These are phyloP conservation scores for Paramyrothecium roridum DNA, from an alignment of 2,329 filamentous ascomycete species.

Conservation along the genomic window DNA sequence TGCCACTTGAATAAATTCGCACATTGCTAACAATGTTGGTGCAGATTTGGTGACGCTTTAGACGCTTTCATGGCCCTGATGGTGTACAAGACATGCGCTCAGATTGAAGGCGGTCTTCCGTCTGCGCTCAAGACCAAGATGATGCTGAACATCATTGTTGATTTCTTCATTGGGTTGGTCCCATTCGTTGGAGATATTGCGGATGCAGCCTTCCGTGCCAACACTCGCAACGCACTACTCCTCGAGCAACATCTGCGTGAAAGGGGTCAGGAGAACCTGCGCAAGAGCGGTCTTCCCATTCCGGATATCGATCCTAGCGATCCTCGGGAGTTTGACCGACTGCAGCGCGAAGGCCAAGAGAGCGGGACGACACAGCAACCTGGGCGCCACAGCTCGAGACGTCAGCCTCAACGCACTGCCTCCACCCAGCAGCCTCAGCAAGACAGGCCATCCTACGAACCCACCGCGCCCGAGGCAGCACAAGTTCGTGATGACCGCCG, in stretches of 20 bases:
- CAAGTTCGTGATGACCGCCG: slow-evolving; percentile 16
- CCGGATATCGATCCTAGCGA: slow-evolving; percentile 50
- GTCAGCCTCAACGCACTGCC: slow-evolving; percentile 19
- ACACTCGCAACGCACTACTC: slow-evolving; percentile 71
- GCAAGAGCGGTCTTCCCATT: slow-evolving; percentile 40
- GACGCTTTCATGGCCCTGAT: slow-evolving; percentile 73
- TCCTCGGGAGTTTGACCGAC: slow-evolving; percentile 47
- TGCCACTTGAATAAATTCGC: not conserved
- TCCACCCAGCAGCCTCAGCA: slow-evolving; percentile 14
- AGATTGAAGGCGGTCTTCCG: slow-evolving; percentile 75
- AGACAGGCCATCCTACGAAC: slow-evolving; percentile 10
- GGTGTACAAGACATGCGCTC: slow-evolving; percentile 69
- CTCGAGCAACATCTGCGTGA: slow-evolving; percentile 66
- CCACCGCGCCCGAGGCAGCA: slow-evolving; percentile 22
- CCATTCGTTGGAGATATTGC: slow-evolving; percentile 74
- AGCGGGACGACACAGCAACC: slow-evolving; percentile 17
- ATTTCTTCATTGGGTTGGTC: slow-evolving; percentile 71
- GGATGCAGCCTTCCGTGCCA: slow-evolving; percentile 71
- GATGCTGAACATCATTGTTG: slow-evolving; percentile 74
- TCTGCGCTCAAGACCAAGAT: slow-evolving; percentile 61
- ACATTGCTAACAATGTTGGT: slow-evolving; percentile 11
- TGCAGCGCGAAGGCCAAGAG: slow-evolving; percentile 18
- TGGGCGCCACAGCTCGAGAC: not conserved
- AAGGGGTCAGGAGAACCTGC: slow-evolving; percentile 59
- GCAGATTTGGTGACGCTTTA: slow-evolving; percentile 68